These are phyloP conservation scores for Neurospora sp. DNA, from an alignment of 495 filamentous ascomycete genomes.

Conservation along the genomic window DNA sequence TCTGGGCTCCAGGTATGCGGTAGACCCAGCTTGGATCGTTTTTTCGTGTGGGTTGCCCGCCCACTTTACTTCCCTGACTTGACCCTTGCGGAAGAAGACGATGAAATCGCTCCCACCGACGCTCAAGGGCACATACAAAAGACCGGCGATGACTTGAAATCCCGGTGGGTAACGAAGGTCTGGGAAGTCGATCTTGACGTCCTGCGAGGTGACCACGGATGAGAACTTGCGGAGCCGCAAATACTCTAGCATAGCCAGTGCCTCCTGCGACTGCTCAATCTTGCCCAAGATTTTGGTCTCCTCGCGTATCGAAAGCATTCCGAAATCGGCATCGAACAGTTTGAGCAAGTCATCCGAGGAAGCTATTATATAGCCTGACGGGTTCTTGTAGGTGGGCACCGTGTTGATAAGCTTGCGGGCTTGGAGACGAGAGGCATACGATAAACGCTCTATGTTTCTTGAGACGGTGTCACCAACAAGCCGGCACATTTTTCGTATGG, in stretches of 20 bases:
- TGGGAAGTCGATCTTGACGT: slow-evolving; percentile 70
- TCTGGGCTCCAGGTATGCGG: slow-evolving; percentile 62
- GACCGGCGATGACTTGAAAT: slow-evolving; percentile 66
- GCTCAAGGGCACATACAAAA: slow-evolving; percentile 78
- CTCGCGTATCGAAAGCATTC: slow-evolving; percentile 72
- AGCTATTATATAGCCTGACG: slow-evolving; percentile 86
- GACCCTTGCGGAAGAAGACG: slow-evolving; percentile 78
- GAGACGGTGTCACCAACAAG: slow-evolving; percentile 81
- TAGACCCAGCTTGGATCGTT: slow-evolving; percentile 54
- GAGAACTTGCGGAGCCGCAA: slow-evolving; percentile 64
- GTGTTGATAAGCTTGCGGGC: slow-evolving; percentile 72
- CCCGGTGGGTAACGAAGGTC: slow-evolving; percentile 75
- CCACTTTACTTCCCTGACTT: slow-evolving; percentile 76
- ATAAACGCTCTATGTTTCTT: slow-evolving; percentile 80
- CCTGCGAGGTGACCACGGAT: slow-evolving; percentile 71
- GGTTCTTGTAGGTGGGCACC: slow-evolving; percentile 70
- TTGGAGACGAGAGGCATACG: slow-evolving; percentile 75
- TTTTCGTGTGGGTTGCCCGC: slow-evolving; percentile 92
- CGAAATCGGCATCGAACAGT: slow-evolving; percentile 83
- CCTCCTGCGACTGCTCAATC: slow-evolving; percentile 68
- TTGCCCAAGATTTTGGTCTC: slow-evolving; percentile 83
- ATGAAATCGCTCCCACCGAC: slow-evolving; percentile 76
- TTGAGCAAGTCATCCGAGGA: slow-evolving; percentile 80
- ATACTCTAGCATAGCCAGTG: slow-evolving; percentile 79
- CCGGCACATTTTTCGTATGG: slow-evolving; percentile 90